Conservation (phyloP, 2,329 filamentous ascomycete genomes). For the Bipolaris gigantea region DNA sequence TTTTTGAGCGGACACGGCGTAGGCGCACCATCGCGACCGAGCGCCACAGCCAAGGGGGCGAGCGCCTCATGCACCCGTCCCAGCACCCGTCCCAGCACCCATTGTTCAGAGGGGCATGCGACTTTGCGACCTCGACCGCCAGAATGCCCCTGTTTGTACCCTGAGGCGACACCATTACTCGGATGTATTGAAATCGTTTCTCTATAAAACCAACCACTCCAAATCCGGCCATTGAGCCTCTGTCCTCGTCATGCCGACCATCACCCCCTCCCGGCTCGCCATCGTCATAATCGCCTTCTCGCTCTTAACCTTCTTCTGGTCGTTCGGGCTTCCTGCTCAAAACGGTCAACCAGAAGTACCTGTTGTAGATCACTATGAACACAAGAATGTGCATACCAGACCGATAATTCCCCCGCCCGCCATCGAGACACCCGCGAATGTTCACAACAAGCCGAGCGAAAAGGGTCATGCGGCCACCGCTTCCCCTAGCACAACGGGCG, state of each 20-base stretch:
- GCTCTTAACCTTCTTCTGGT: conserved; percentile 39
- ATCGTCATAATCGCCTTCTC: conserved; percentile 30
- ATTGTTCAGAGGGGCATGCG: conserved; percentile 9
- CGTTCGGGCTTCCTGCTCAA: conserved; percentile 30
- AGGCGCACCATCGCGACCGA: conserved; percentile 12
- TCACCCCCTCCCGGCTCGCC: conserved; percentile 40
- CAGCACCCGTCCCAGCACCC: neutral
- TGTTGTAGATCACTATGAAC: conserved; percentile 28
- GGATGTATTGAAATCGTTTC: neutral
- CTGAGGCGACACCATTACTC: neutral
- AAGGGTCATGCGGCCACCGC: conserved; percentile 1
- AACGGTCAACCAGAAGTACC: conserved; percentile 23
- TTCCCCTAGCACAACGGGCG: conserved; percentile 9
- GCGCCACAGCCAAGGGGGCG: conserved; percentile 16
- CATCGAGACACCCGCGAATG: conserved; percentile 12
- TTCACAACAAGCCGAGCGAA: conserved; percentile 1
- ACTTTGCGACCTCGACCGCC: neutral
- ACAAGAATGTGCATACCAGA: conserved; percentile 24
- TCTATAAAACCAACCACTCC: neutral
- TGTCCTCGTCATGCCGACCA: conserved; percentile 30
- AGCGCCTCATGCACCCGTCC: conserved; percentile 4
- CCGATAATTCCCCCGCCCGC: conserved; percentile 26
- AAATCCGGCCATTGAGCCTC: neutral
- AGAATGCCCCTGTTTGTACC: conserved; percentile 1
- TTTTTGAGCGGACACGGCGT: neutral